These are phyloP conservation scores for Neoboletus brunneissimus DNA, from an alignment of 768 basidiomycete species.

Conservation along the genomic window DNA sequence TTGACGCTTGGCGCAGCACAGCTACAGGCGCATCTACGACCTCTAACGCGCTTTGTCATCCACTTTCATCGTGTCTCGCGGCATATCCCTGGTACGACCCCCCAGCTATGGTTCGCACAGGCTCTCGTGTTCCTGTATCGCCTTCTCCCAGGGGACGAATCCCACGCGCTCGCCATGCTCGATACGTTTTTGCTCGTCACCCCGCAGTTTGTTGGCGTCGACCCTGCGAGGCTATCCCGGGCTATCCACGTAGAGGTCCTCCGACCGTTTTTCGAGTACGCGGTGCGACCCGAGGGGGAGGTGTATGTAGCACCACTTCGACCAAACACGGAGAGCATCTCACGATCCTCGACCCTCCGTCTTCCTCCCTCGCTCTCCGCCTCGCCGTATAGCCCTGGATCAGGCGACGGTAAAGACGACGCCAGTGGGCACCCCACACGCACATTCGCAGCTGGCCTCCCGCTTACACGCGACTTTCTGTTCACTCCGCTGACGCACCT, in stretches of 20 bases:
- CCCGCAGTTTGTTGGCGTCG: conserved; percentile 15
- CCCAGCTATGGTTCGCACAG: conserved; percentile 66
- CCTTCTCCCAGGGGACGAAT: conserved; percentile 76
- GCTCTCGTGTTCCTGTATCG: conserved; percentile 53
- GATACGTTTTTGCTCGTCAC: conserved; percentile 17
- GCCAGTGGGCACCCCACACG: neutral
- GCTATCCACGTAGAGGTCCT: conserved; percentile 30
- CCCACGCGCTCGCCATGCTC: conserved; percentile 44
- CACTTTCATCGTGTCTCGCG: conserved; percentile 59
- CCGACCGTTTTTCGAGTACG: conserved; percentile 56
- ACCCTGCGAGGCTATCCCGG: conserved; percentile 20
- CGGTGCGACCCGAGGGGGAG: conserved; percentile 41
- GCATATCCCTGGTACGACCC: conserved; percentile 50
- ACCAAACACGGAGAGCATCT: conserved; percentile 54
- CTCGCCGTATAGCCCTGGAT: neutral
- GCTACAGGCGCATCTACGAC: conserved; percentile 33
- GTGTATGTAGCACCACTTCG: conserved; percentile 50
- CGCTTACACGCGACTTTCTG: conserved; percentile 61
- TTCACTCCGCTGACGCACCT: conserved; percentile 72
- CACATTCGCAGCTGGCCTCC: conserved; percentile 37
- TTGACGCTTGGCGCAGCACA: neutral
- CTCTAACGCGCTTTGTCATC: conserved; percentile 53
- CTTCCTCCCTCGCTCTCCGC: conserved; percentile 20
- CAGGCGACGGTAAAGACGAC: neutral
- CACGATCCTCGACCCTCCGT: conserved; percentile 52